Percentiles rank a stretch among this genome's conserved stretches.
Evolutionary conservation across 352 stramenopile species (phyloP).

Genomic region (Globisporangium viniferum): DNA sequence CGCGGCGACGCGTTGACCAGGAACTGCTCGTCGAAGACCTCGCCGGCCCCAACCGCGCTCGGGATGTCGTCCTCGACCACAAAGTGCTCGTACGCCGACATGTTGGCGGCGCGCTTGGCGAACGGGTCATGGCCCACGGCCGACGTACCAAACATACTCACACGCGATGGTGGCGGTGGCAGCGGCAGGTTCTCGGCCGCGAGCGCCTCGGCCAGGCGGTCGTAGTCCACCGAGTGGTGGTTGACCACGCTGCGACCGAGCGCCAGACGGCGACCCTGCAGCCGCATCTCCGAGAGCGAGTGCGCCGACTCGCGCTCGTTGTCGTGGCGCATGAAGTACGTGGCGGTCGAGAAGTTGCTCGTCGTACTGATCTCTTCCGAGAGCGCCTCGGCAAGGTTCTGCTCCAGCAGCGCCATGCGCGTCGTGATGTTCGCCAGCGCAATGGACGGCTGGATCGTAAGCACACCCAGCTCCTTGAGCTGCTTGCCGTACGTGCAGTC

Average conservation of each 20-base stretch:
- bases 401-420: conserved; percentile 60
- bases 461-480: conserved; percentile 41
- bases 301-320: conserved; percentile 27
- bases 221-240: conserved; percentile 63
- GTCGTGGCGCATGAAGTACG: conserved; percentile 53
- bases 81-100: conserved; percentile 66
- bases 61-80: conserved; percentile 36
- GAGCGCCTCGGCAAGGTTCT: conserved; percentile 31
- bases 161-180: conserved; percentile 50
- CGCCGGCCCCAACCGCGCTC: conserved; percentile 11
- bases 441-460: conserved; percentile 65
- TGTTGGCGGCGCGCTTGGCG: conserved; percentile 25
- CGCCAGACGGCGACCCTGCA: conserved; percentile 32
- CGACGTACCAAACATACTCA: conserved; percentile 67
- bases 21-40: conserved; percentile 50
- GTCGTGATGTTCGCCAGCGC: conserved; percentile 64
- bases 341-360: conserved; percentile 13
- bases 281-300: conserved; percentile 39
- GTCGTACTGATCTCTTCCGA: conserved; percentile 38
- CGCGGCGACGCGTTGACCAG: conserved; percentile 27
- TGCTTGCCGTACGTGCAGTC: conserved; percentile 35
- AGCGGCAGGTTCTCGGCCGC: conserved; percentile 39
- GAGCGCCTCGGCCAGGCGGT: conserved; percentile 35
- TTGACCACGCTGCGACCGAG: conserved; percentile 60
- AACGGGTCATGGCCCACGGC: conserved; percentile 53